Evolutionary conservation across 2,329 filamentous ascomycete species (phyloP).

Genomic region (Aspergillus vadensis): DNA sequence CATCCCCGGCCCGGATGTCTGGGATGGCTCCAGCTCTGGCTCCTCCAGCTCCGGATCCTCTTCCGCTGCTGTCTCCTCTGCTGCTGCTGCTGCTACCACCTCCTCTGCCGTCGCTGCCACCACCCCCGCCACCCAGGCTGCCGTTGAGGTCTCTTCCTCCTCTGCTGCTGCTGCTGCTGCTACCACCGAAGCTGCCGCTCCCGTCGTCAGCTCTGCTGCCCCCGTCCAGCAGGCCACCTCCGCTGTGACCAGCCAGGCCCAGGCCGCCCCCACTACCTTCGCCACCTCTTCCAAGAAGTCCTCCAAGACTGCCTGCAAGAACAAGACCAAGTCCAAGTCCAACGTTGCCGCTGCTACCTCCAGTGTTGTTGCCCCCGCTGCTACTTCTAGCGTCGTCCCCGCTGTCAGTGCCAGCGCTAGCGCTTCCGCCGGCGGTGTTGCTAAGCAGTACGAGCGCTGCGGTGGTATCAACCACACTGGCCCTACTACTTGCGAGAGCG

Average conservation of each 20-base stretch:
- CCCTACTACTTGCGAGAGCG: constrained; percentile 16
- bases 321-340: background rate
- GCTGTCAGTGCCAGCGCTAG: background rate
- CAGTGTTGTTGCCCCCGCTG: background rate
- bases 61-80: background rate
- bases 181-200: constrained; percentile 2
- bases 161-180: background rate
- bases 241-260: constrained; percentile 7
- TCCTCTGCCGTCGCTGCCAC: constrained; percentile 3
- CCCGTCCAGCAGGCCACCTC: background rate
- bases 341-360: background rate
- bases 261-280: constrained; percentile 6
- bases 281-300: background rate
- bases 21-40: constrained; percentile 23
- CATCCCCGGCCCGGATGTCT: constrained; percentile 26
- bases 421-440: constrained; percentile 9
- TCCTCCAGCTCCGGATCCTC: constrained; percentile 10
- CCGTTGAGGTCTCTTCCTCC: background rate
- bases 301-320: background rate
- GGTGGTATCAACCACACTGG: constrained; percentile 21
- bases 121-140: background rate
- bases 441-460: constrained; percentile 21
- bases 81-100: constrained; percentile 9
- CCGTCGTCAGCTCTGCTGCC: background rate
- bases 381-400: background rate